These are phyloP conservation scores for Lupinus albus DNA, from an alignment of 306 rosid genomes.

Conservation along the genomic window DNA sequence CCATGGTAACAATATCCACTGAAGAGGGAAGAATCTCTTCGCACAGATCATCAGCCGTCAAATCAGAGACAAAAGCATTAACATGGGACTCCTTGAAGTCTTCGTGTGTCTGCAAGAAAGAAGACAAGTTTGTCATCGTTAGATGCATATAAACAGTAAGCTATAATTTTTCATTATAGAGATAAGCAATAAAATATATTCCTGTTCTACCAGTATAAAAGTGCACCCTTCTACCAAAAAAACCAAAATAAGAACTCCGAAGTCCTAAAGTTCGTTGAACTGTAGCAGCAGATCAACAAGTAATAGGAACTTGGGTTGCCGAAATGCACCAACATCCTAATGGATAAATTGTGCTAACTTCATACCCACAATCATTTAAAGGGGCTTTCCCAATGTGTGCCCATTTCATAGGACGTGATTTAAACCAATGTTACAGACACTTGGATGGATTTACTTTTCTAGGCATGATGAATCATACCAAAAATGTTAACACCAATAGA, in stretches of 20 bases:
- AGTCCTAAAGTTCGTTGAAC: conserved; percentile 23
- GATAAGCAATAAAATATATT: conserved; percentile 26
- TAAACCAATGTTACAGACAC: conserved; percentile 9
- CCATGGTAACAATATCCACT: conserved; percentile 85
- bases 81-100: conserved; percentile 75
- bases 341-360: conserved; percentile 4
- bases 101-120: conserved; percentile 63
- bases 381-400: conserved; percentile 7
- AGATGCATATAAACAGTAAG: conserved; percentile 27
- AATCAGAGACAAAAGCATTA: conserved; percentile 81
- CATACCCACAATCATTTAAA: not conserved
- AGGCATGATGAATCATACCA: conserved; percentile 7
- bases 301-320: conserved; percentile 25
- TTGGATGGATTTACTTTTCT: conserved; percentile 18
- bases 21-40: conserved; percentile 69
- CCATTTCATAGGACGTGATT: conserved; percentile 25
- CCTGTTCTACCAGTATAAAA: not conserved
- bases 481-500: not conserved
- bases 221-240: conserved; percentile 10
- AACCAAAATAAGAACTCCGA: conserved; percentile 22
- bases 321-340: conserved; percentile 12
- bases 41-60: conserved; percentile 79
- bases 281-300: conserved; percentile 1
- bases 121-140: conserved; percentile 27
- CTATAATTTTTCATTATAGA: not conserved